Base-by-base conservation (phyloP, 2,329 filamentous ascomycete genomes). In the Talaromyces islandicus region DNA sequence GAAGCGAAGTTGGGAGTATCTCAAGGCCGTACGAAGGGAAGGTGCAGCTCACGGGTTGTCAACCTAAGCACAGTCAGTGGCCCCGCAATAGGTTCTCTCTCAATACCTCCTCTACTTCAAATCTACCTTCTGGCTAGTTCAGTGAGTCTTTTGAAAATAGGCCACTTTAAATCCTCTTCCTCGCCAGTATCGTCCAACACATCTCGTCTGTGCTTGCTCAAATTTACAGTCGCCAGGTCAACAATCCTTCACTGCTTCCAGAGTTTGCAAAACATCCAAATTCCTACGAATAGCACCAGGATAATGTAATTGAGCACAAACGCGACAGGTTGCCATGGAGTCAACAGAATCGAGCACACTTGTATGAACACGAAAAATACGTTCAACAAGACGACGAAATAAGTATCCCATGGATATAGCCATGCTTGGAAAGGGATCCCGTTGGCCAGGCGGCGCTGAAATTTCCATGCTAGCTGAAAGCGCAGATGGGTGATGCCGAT, bases 271-370 rank as follows among this genome's bases (percentile, higher is more conserved):
- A 48, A 17, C 24, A 50, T 50, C 46, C 56, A 60, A 2, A 60
- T 27, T 35, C 25, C 35, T 17, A 54, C 32, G n/a, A 60, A 60
- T 21, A 60, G 30, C 50, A 60, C 59, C n/a, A 60, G 38, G 38
- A 60, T 60, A 38, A 60, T 57, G 30, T 60, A 60, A 19, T 54
- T 57, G 17, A 60, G 57, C 38, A 60, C 59, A 57, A 60, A 60
- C 24, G 54, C 50, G 1, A 60, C 54, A 6, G 59, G 59, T 27
- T 60, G 59, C 59, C 59, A 60, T 11, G 59, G 59, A 1, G 59
- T 60, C 24, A 60, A 10, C 7, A 60, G 27, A 1, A 54, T 57
- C 43, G 32, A 48, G 17, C 57, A 60, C 21, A 54, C 59, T 7
- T 60, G 59, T 10, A 60, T 60, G 5, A 60, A 41, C 12, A 60